A percentile compares a stretch with the other conserved stretches of the same genome.
phyloP scores from a whole-genome alignment of 371 early-diverging fungal species.

The Lichtheimia ornata region DNA sequence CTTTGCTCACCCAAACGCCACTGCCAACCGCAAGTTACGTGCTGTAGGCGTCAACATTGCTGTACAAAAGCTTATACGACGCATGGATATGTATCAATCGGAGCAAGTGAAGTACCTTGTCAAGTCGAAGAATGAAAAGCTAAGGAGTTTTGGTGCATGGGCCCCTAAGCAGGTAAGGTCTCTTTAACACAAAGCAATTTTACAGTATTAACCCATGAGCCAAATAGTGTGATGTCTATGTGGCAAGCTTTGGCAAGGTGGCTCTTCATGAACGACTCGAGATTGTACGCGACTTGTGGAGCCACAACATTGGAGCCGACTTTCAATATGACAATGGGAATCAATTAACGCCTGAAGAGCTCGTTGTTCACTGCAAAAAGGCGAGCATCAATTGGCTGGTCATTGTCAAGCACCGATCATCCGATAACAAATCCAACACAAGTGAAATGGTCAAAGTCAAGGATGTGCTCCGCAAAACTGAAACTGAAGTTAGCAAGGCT shows the following conservation, averaged over 20 bases:
- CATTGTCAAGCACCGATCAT: conserved; percentile 66
- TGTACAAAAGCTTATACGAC: conserved; percentile 72
- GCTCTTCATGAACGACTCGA: conserved; percentile 71
- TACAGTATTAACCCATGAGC: not conserved
- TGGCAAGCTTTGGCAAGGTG: conserved; percentile 79
- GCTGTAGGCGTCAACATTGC: conserved; percentile 83
- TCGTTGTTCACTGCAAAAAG: conserved; percentile 63
- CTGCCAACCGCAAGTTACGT: conserved; percentile 54
- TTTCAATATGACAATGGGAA: conserved; percentile 74
- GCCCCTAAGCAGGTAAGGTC: conserved; percentile 45
- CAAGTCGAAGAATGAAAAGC: conserved; percentile 58
- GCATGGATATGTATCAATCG: conserved; percentile 69
- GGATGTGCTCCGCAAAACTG: conserved; percentile 67
- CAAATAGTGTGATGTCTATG: conserved; percentile 71
- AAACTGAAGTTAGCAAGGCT: conserved; percentile 56
- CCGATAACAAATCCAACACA: conserved; percentile 32
- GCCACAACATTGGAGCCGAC: conserved; percentile 71
- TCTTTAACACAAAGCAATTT: not conserved
- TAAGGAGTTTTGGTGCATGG: conserved; percentile 67
- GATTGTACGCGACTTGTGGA: conserved; percentile 76
- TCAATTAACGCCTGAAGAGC: conserved; percentile 64
- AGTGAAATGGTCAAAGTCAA: conserved; percentile 70
- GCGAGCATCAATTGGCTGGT: conserved; percentile 83
- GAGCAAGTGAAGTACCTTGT: conserved; percentile 57
- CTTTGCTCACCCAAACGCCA: conserved; percentile 46